Conservation (phyloP, 768 basidiomycete genomes). For the Russula dissimulans region DNA sequence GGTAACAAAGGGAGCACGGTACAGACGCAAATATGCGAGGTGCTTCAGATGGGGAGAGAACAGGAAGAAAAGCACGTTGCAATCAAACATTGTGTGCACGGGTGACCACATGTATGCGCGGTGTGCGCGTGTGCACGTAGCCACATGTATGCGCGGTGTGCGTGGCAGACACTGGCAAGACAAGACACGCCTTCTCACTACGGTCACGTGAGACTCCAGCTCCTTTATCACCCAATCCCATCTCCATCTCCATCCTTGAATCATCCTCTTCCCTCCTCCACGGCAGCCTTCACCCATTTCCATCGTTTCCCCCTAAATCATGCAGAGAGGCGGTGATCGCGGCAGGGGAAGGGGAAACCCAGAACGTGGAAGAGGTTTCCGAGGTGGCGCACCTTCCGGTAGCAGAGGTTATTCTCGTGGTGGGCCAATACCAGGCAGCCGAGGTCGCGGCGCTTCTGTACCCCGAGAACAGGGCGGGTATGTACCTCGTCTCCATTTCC, state of each 20-base stretch:
- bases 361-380: slow-evolving; percentile 20
- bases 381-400: slow-evolving; percentile 2
- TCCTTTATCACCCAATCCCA: too few relatives aligned
- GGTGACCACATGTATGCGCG: not conserved
- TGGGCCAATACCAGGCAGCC: slow-evolving; percentile 24
- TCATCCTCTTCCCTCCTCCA: not conserved
- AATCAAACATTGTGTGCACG: not conserved
- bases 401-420: slow-evolving; percentile 17
- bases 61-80: not conserved
- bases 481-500: slow-evolving; percentile 12
- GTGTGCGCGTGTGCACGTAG: too few relatives aligned
- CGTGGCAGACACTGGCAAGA: too few relatives aligned
- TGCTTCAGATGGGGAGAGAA: not conserved
- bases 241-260: too few relatives aligned
- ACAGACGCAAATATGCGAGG: not conserved
- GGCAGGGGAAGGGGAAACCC: slow-evolving; percentile 21
- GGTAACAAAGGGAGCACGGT: not conserved
- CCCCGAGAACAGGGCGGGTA: slow-evolving; percentile 36
- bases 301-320: not conserved
- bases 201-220: too few relatives aligned
- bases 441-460: slow-evolving; percentile 24
- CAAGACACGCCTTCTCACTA: not conserved
- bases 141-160: not conserved
- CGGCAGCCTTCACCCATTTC: not conserved
- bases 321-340: slow-evolving; percentile 22